These are phyloP conservation scores for Gynochthodes officinalis DNA, from an alignment of 257 asterid species.

Conservation along the genomic window DNA sequence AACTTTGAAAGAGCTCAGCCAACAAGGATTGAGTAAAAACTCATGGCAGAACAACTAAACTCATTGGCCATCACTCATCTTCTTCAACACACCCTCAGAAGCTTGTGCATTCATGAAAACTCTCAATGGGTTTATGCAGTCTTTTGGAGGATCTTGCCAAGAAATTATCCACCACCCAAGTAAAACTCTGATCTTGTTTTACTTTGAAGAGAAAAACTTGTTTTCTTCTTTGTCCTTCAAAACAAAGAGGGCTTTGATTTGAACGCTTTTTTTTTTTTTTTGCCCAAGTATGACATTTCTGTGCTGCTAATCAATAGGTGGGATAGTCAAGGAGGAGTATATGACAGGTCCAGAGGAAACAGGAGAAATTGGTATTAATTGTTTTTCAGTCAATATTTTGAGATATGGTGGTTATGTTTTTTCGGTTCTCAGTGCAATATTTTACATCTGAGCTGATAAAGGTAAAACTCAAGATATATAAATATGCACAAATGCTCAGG, in stretches of 20 bases:
- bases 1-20: neutral
- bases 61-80: slow-evolving; percentile 91
- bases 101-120: slow-evolving; percentile 81
- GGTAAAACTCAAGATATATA: neutral
- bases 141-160: slow-evolving; percentile 97
- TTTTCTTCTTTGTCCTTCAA: too few species aligned
- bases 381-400: neutral
- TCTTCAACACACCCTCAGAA: slow-evolving; percentile 94
- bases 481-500: slow-evolving; percentile 34
- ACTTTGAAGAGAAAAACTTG: too few species aligned
- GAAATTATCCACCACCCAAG: slow-evolving; percentile 99
- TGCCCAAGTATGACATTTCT: neutral
- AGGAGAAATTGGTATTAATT: slow-evolving; percentile 92
- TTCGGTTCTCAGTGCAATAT: neutral
- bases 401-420: neutral
- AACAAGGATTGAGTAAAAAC: neutral
- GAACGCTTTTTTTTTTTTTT: too few species aligned
- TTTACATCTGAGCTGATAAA: neutral
- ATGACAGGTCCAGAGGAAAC: slow-evolving; percentile 96
- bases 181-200: slow-evolving; percentile 18
- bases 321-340: slow-evolving; percentile 93
- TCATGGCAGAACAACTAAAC: slow-evolving; percentile 83
- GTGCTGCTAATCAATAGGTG: slow-evolving; percentile 49
- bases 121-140: slow-evolving; percentile 99
- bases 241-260: too few species aligned